Percentiles rank a stretch among this genome's conserved stretches.
These are phyloP conservation scores for Cylindrotheca closterium DNA, from an alignment of 108 stramenopile genomes.

Conservation along the genomic window DNA sequence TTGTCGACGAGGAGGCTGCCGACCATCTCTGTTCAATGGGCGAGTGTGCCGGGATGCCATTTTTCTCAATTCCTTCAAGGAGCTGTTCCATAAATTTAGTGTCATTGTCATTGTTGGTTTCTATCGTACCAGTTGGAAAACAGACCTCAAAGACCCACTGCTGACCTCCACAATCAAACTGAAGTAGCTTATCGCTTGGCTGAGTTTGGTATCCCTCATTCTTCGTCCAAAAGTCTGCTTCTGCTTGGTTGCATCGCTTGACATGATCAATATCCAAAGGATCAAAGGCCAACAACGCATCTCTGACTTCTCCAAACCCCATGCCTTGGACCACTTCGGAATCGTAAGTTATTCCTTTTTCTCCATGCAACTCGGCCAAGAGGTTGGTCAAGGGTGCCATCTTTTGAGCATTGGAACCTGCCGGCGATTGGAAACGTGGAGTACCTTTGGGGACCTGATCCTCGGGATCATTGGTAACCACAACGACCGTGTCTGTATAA, in stretches of 20 bases:
- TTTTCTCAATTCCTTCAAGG: conserved; percentile 77
- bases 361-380: conserved; percentile 40
- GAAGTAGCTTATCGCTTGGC: conserved; percentile 84
- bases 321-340: conserved; percentile 65
- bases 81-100: conserved; percentile 81
- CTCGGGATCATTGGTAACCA: conserved; percentile 91
- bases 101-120: conserved; percentile 65
- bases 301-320: conserved; percentile 94
- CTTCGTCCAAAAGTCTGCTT: conserved; percentile 92
- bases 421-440: conserved; percentile 19
- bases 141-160: conserved; percentile 98
- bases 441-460: conserved; percentile 34
- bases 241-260: conserved; percentile 92
- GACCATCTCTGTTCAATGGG: conserved; percentile 99
- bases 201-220: conserved; percentile 77
- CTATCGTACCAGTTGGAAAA: conserved; percentile 85
- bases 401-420: conserved; percentile 27
- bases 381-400: conserved; percentile 67
- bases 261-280: conserved; percentile 90
- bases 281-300: conserved; percentile 80
- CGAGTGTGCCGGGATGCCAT: conserved; percentile 85
- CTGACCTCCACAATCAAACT: conserved; percentile 98
- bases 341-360: conserved; percentile 32
- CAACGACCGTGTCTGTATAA: conserved; percentile 92
- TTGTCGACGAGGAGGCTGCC: conserved; percentile 71